phyloP scores from a whole-genome alignment of 192 early-diverging fungal species.

The Rhizoclosmatium globosum region DNA sequence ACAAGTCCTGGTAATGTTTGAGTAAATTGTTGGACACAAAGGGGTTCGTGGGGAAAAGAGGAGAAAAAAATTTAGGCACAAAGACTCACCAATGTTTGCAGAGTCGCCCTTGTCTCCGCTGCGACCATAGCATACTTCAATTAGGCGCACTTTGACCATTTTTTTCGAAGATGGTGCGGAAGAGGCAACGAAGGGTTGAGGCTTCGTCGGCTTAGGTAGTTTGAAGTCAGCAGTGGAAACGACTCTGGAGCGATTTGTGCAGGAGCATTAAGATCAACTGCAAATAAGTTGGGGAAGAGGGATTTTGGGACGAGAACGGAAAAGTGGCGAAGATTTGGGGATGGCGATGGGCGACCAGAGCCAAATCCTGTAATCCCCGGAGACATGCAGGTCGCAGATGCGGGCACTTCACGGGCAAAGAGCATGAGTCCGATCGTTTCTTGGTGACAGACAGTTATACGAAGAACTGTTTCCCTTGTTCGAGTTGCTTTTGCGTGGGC shows the following conservation, averaged over 20 bases:
- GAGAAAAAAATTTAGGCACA: neutral
- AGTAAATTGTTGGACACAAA: neutral
- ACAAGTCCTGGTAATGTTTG: conserved; percentile 55
- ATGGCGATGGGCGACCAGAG: conserved; percentile 64
- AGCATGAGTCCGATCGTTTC: conserved; percentile 48
- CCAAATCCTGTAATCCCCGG: conserved; percentile 64
- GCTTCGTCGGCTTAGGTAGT: neutral
- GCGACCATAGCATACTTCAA: conserved; percentile 65
- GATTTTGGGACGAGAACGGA: conserved; percentile 63
- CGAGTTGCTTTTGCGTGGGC: conserved; percentile 42
- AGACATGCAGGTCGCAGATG: conserved; percentile 64
- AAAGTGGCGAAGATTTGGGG: conserved; percentile 69
- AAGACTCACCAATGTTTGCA: conserved; percentile 54
- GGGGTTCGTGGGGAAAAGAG: no score
- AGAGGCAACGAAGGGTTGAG: neutral
- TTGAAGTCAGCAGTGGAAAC: neutral
- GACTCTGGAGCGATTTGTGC: neutral
- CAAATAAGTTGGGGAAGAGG: conserved; percentile 46
- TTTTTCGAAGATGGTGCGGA: conserved; percentile 16
- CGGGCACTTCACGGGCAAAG: conserved; percentile 60
- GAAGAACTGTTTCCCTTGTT: conserved; percentile 57
- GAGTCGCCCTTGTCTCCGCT: conserved; percentile 75
- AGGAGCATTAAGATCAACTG: neutral
- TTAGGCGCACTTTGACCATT: conserved; percentile 57
- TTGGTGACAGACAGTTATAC: conserved; percentile 57